Evolutionary conservation across 257 asterid genomes (phyloP).

Genomic region (Solanum appendiculatum): DNA sequence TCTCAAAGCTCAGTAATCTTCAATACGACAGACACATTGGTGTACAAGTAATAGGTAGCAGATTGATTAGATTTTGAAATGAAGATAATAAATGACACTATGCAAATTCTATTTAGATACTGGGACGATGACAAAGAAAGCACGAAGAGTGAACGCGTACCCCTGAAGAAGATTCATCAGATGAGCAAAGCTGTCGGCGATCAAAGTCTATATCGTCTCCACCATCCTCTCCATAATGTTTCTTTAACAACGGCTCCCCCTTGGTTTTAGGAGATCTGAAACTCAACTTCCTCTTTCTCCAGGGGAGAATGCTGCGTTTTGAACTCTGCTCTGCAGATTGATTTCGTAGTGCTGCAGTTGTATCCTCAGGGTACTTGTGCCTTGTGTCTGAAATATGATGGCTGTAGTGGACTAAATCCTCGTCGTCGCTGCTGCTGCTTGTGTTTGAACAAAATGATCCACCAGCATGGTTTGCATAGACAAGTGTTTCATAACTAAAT

Average conservation of each 20-base stretch:
- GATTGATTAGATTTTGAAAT: background rate
- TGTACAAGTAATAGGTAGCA: background rate
- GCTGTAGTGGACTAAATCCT: conserved; percentile 50
- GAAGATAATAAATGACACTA: background rate
- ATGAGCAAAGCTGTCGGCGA: conserved; percentile 72
- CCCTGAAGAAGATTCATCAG: conserved; percentile 51
- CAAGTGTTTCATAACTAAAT: conserved; percentile 52
- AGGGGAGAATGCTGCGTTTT: conserved; percentile 52
- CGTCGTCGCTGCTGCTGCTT: conserved; percentile 46
- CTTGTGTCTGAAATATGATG: conserved; percentile 19
- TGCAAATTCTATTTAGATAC: background rate
- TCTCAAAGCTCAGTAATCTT: background rate
- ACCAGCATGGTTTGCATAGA: conserved; percentile 55
- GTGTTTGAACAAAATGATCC: conserved; percentile 24
- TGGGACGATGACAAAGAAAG: background rate
- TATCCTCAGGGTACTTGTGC: background rate
- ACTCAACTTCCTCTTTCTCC: conserved; percentile 71
- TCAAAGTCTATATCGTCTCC: conserved; percentile 91
- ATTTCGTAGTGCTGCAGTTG: conserved; percentile 11
- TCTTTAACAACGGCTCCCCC: conserved; percentile 73
- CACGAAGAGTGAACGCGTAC: conserved; percentile 16
- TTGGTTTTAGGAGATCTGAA: conserved; percentile 56
- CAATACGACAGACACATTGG: background rate
- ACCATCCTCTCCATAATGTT: conserved; percentile 66
- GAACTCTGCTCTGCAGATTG: conserved; percentile 22